Evolutionary conservation across 768 basidiomycete genomes (phyloP), one percentile per base, ranked within the genome.

Genomic region (Podaxis sp.): DNA sequence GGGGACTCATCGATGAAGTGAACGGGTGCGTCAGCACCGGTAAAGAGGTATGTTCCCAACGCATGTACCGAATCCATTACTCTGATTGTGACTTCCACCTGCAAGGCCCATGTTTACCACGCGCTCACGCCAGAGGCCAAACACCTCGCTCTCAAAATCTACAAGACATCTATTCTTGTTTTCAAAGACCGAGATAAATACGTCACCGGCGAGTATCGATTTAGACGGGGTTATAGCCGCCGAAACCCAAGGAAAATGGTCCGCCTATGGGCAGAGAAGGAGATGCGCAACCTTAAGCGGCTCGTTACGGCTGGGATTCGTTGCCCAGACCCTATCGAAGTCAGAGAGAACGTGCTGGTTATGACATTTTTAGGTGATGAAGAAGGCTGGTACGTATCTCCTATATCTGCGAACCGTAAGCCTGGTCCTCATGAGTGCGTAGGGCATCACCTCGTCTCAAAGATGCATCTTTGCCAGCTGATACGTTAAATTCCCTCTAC

Each of bases 121-220:
- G 95, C 95, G 1, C 71, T 91, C 39, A 80, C 82, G 0, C 78
- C 82, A 2, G 77, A 77, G 38, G 72, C 73, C 33, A 68, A 69
- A 1, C 93, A 96, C 70, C 79, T 97, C 48, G 97, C 97, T 0
- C 84, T 99, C 64, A 99, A 99, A 74, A 95, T 99, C 64, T 99
- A 96, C 81, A 97, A 99, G 73, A 99, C 97, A 1, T 97, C 95
- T 26, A 99, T 99, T 66, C 87, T 99, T 8, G 82, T 95, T 8
- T 99, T 99, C 82, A 96, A 98, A 74, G 94, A 98, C 67, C 87
- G 97, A n/a, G 93, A 96, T 69, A 90, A 91, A 63, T 99, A 99
- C 74, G 95, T 99, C 44, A 88, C 91, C 0, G 97, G 97, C 56
- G 96, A 99, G 74, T 88, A 91, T 73, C 88, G 97, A n/a, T 99